A percentile compares a stretch with the other conserved stretches of the same genome.
Evolutionary conservation across 352 stramenopile species (phyloP).

Genomic region (Peronospora farinosa): DNA sequence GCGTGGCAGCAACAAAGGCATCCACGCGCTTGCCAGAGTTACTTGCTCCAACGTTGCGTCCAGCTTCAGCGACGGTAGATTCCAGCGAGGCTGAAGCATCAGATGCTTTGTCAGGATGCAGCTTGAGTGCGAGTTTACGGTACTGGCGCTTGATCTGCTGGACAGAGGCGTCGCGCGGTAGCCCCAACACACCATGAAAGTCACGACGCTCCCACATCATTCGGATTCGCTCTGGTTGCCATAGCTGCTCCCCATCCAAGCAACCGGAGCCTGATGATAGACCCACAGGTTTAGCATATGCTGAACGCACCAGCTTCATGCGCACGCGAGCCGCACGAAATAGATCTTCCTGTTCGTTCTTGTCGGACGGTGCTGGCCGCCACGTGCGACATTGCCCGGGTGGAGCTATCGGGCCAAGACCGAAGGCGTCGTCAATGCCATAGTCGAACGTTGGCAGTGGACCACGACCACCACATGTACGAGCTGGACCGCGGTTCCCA

Average conservation of each 20-base stretch:
- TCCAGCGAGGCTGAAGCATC: conserved; percentile 34
- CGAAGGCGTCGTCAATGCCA: conserved; percentile 29
- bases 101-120: conserved; percentile 72
- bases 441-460: conserved; percentile 37
- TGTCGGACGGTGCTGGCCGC: conserved; percentile 36
- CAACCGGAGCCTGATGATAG: conserved; percentile 25
- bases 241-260: conserved; percentile 63
- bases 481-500: not conserved
- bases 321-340: conserved; percentile 66
- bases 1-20: conserved; percentile 71
- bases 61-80: conserved; percentile 22
- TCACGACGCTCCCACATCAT: conserved; percentile 79
- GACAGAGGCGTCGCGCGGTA: conserved; percentile 50
- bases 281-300: conserved; percentile 32
- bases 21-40: conserved; percentile 46
- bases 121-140: conserved; percentile 76
- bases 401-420: conserved; percentile 18
- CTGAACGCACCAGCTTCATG: conserved; percentile 71
- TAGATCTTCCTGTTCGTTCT: conserved; percentile 71
- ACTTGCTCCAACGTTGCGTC: conserved; percentile 8
- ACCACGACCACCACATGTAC: conserved; percentile 5
- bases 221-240: conserved; percentile 68
- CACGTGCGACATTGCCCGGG: conserved; percentile 28
- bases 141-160: conserved; percentile 82
- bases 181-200: conserved; percentile 65